Evolutionary conservation across 495 filamentous ascomycete species (phyloP).

Genomic region (Trichoderma parareesei): DNA sequence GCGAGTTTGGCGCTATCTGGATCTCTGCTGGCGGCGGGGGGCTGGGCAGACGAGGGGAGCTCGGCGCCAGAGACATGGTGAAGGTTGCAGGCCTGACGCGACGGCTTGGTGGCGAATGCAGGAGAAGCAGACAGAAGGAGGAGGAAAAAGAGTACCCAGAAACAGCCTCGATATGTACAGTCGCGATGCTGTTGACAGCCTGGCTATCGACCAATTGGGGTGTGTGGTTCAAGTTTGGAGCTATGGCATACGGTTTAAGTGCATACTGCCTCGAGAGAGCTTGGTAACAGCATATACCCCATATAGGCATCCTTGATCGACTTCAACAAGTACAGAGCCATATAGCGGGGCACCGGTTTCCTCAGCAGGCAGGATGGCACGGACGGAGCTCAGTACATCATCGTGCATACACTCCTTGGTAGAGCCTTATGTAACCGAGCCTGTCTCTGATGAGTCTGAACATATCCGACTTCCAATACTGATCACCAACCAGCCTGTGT

Average conservation of each 20-base stretch:
- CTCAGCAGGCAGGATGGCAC: background rate
- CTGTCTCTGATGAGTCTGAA: background rate
- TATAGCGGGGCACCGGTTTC: background rate
- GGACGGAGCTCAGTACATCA: background rate
- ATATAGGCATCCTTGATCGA: background rate
- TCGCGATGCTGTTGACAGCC: slow-evolving; percentile 10
- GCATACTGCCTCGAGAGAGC: background rate
- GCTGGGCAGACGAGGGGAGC: slow-evolving; percentile 78
- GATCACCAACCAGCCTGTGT: background rate
- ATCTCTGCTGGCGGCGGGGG: slow-evolving; percentile 87
- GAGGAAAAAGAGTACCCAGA: background rate
- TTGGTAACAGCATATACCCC: background rate
- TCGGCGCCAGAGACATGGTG: slow-evolving; percentile 56
- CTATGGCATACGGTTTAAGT: background rate
- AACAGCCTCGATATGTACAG: background rate
- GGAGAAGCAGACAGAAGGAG: background rate
- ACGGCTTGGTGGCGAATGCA: background rate
- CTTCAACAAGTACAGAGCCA: background rate
- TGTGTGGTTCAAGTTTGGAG: background rate
- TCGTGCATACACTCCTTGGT: background rate
- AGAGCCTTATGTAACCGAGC: slow-evolving; percentile 8
- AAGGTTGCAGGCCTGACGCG: slow-evolving; percentile 9
- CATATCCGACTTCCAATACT: background rate
- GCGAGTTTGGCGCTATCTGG: slow-evolving; percentile 78
- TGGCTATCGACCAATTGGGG: slow-evolving; percentile 7